Percentiles rank a stretch among this genome's conserved stretches.
These are phyloP conservation scores for Fusarium sp. DNA, from an alignment of 2,329 filamentous ascomycete genomes.

Conservation along the genomic window DNA sequence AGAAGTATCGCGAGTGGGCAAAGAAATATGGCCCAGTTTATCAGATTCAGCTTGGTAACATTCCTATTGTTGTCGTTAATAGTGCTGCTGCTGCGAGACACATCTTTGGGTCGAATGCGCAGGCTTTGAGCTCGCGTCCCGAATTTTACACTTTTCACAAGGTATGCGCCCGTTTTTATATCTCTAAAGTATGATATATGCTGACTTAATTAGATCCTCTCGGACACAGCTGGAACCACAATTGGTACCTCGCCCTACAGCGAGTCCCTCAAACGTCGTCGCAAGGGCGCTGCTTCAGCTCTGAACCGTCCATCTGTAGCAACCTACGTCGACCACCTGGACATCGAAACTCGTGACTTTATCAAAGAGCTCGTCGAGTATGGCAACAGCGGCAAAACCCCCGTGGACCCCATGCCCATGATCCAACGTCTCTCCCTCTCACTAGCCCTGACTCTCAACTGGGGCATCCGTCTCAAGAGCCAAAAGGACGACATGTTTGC, in stretches of 20 bases:
- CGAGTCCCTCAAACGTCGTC: slow-evolving; percentile 71
- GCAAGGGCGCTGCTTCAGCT: slow-evolving; percentile 74
- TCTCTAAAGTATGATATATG: too few relatives aligned
- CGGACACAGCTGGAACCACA: slow-evolving; percentile 74
- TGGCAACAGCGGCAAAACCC: slow-evolving; percentile 64
- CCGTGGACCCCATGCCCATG: slow-evolving; percentile 75
- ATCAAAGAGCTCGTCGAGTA: slow-evolving; percentile 70
- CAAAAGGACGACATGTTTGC: slow-evolving; percentile 70
- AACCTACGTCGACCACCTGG: slow-evolving; percentile 71
- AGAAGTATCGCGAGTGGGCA: slow-evolving; percentile 68
- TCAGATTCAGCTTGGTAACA: slow-evolving; percentile 68
- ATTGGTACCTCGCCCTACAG: slow-evolving; percentile 76
- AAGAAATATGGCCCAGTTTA: slow-evolving; percentile 62
- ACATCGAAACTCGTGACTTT: slow-evolving; percentile 72
- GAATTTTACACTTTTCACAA: slow-evolving; percentile 72
- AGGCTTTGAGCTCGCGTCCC: slow-evolving; percentile 66
- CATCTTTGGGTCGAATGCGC: slow-evolving; percentile 64
- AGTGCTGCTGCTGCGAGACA: slow-evolving; percentile 62
- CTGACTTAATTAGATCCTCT: slow-evolving; percentile 61
- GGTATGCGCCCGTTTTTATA: slow-evolving; percentile 46
- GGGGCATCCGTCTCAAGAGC: slow-evolving; percentile 70
- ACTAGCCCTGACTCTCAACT: slow-evolving; percentile 74
- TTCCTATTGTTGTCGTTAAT: slow-evolving; percentile 68
- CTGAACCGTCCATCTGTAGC: slow-evolving; percentile 73
- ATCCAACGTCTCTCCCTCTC: slow-evolving; percentile 73